Conservation (phyloP, 176 grass and related monocot genomes). For the Juncus effusus region DNA sequence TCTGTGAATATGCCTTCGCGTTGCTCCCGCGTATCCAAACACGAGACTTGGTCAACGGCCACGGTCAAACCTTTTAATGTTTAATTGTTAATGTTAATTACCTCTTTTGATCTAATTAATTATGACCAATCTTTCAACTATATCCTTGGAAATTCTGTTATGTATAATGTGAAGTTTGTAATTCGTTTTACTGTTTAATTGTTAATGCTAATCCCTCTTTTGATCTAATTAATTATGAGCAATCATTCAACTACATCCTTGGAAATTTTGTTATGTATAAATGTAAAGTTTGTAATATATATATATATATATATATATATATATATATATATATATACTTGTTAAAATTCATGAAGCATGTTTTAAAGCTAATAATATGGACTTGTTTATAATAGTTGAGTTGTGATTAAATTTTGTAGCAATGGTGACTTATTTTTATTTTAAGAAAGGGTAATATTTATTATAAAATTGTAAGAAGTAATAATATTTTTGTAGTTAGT, state of each 20-base stretch:
- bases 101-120: neutral
- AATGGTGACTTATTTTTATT: too few species aligned
- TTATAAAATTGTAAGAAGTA: too few species aligned
- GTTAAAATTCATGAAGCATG: too few species aligned
- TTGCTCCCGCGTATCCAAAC: slow-evolving; percentile 9
- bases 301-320: too few species aligned
- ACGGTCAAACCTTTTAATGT: slow-evolving; percentile 5
- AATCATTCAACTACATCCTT: neutral
- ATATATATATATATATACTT: too few species aligned
- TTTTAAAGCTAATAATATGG: too few species aligned
- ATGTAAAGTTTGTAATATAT: too few species aligned
- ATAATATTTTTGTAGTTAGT: too few species aligned
- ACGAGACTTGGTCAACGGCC: slow-evolving; percentile 14
- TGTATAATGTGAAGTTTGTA: neutral
- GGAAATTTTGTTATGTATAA: neutral
- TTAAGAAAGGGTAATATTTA: too few species aligned
- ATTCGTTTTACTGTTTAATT: neutral
- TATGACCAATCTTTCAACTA: neutral
- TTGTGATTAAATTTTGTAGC: too few species aligned
- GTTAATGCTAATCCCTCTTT: neutral
- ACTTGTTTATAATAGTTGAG: too few species aligned
- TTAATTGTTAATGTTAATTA: neutral
- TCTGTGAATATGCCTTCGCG: slow-evolving; percentile 5
- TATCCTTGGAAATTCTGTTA: neutral
- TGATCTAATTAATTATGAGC: neutral